Base-by-base conservation (phyloP, 2,329 filamentous ascomycete genomes). In the Aspergillaceae sp. region DNA sequence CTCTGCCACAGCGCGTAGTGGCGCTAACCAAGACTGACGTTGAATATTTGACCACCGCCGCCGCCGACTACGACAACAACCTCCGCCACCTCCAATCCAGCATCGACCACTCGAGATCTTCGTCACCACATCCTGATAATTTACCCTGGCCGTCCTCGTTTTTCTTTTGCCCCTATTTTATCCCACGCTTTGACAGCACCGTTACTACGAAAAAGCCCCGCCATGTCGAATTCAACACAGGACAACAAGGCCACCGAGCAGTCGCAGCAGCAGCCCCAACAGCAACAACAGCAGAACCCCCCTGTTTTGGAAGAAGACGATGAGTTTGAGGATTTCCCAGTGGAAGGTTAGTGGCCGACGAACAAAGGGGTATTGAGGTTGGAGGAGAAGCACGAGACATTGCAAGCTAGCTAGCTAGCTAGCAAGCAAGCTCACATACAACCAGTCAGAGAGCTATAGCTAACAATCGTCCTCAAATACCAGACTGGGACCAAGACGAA, bases 311-410 rank as follows among this genome's bases (percentile, higher is more conserved):
- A 95, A 68, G 92, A 98, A 68, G 92, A 98, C 64, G 92, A 98
- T 68, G 92, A 98, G 74, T 98, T 98, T 62, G 92, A 98, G 67
- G 92, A 98, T 68, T 98, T 98, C 63, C 92, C 92, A 28, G 86
- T 94, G 47, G 91, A 98, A 72, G 89, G 92, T 95, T 71, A 47
- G 61, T 19, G 29, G 19, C 19, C 19, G 19, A 19, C 19, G 19
- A 19, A 19, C 19, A 19, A 19, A 19, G 19, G 19, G 19, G 19
- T 19, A 19, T 19, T 19, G 19, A 19, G 19, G 19, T 19, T 19
- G 19, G 19, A 19, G 19, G 19, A 19, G 19, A 19, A 19, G 19
- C 19, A 19, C 19, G 19, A 19, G 19, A 19, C 19, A 19, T 19
- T 19, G 19, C 19, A 19, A 45, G 40, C 19, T 32, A 8, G 9